Percentiles rank a stretch among this genome's conserved stretches.
phyloP scores from a whole-genome alignment of 2,329 filamentous ascomycete genomes.

The Calonectria leucothoes region DNA sequence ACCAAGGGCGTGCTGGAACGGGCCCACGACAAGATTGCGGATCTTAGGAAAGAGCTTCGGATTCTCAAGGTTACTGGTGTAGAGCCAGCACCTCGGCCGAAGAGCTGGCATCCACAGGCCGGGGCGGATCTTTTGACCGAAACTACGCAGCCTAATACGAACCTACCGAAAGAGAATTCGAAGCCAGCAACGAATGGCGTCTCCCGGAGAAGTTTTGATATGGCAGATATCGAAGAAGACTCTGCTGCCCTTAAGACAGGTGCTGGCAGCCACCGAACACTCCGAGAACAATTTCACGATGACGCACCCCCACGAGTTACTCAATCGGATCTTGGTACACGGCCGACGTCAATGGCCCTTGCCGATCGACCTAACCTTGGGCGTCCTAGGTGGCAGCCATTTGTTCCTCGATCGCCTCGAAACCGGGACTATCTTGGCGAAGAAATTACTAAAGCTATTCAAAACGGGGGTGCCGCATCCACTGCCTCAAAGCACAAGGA shows the following conservation, averaged over 20 bases:
- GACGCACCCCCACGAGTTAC: conserved; percentile 35
- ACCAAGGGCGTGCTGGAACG: conserved; percentile 66
- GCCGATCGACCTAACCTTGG: conserved; percentile 44
- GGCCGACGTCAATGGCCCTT: conserved; percentile 27
- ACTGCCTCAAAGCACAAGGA: conserved; percentile 37
- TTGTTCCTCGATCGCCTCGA: conserved; percentile 54
- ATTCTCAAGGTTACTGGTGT: conserved; percentile 51
- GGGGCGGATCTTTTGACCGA: conserved; percentile 27
- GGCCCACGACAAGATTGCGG: conserved; percentile 67
- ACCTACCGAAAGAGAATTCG: not conserved
- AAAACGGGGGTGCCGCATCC: conserved; percentile 41
- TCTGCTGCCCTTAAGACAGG: conserved; percentile 30
- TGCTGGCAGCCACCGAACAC: conserved; percentile 36
- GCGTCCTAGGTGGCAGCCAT: conserved; percentile 54
- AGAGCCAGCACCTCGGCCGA: conserved; percentile 37
- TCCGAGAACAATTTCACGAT: conserved; percentile 51
- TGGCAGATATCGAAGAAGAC: conserved; percentile 31
- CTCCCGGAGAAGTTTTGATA: conserved; percentile 44
- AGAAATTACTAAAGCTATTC: conserved; percentile 44
- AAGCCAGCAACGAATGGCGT: conserved; percentile 19
- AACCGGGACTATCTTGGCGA: conserved; percentile 52
- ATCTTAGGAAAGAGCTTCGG: conserved; percentile 65
- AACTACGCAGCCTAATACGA: not conserved
- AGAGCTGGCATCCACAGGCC: conserved; percentile 45
- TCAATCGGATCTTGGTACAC: conserved; percentile 30